phyloP scores from a whole-genome alignment of 2,329 filamentous ascomycete species.

The Claviceps fusiformis region DNA sequence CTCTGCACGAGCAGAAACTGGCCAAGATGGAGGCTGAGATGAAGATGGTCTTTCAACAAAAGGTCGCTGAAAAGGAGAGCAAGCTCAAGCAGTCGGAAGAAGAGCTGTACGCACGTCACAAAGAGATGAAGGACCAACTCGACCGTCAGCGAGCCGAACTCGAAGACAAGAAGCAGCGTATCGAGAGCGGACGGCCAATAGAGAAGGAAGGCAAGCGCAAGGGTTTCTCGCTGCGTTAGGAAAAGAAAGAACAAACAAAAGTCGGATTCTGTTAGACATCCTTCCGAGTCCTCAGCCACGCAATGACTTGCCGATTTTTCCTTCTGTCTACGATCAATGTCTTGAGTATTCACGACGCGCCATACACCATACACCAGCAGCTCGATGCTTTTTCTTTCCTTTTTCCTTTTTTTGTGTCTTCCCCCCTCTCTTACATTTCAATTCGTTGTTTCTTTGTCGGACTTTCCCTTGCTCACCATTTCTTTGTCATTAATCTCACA shows the following conservation, averaged over 20 bases:
- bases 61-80: slow-evolving; percentile 98
- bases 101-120: slow-evolving; percentile 92
- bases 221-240: slow-evolving; percentile 95
- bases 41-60: slow-evolving; percentile 99
- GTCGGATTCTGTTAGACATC: background rate
- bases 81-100: slow-evolving; percentile 99
- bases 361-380: slow-evolving; percentile 45
- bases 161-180: slow-evolving; percentile 93
- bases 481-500: slow-evolving; percentile 25
- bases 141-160: slow-evolving; percentile 89
- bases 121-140: slow-evolving; percentile 99
- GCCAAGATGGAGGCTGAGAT: slow-evolving; percentile 99
- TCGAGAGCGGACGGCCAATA: slow-evolving; percentile 89
- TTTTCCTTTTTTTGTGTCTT: too few species aligned
- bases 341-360: slow-evolving; percentile 44
- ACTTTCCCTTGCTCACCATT: slow-evolving; percentile 14
- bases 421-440: slow-evolving; percentile 36
- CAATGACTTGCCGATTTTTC: slow-evolving; percentile 1
- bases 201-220: slow-evolving; percentile 98
- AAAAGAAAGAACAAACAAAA: background rate
- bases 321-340: slow-evolving; percentile 36
- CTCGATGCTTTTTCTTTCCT: slow-evolving; percentile 33
- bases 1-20: slow-evolving; percentile 97
- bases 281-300: slow-evolving; percentile 2
- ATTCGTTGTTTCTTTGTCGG: slow-evolving; percentile 25